Base-by-base conservation (phyloP, 2,329 filamentous ascomycete genomes). In the Xylaria sp. region DNA sequence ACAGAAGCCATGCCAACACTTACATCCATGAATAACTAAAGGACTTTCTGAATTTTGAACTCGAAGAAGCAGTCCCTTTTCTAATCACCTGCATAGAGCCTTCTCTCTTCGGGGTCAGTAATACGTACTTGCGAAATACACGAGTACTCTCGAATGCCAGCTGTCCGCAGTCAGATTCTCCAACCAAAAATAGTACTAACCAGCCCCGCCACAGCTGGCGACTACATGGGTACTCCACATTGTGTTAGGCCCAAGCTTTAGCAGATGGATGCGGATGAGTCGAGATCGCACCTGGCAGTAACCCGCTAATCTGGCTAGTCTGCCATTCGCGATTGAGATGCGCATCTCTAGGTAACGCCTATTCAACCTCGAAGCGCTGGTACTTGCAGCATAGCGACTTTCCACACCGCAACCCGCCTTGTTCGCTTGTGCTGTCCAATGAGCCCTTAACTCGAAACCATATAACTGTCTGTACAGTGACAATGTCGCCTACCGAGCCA, bases 401-500 rank as follows among this genome's bases (percentile, higher is more conserved):
- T 57, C 53, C 21, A 23, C 50, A 60, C 33, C 56, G 31, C 40
- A 21, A 31, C 38, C 47, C 37, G 61, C 42, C 17, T 38, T 52
- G 45, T 43, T 35, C 42, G 28, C 28, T 40, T 42, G 23, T 19
- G 11, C 17, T 49, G 11, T 40, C 60, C 57, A 50, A 67, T 64
- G 54, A 57, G 56, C 60, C 56, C 58, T 31, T 51, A 60, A 55
- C 42, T 35, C 40, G 49, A 53, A 15, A 55, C 31, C 58, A 23
- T 25, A 45, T 46, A 43, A 40, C 37, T 21, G 38, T 25, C 19
- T 51, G 66, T 61, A 66, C 63, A 65, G 63, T 62, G 65, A 75
- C 54, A 66, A 76, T 76, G 74, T 60, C 71, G 65, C 72, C 74
- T 37, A 67, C 70, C 47, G 73, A 75, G 33, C 69, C 71, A 49